Base-by-base conservation (phyloP, 1,139 yeast species). In the Candida albicans region DNA sequence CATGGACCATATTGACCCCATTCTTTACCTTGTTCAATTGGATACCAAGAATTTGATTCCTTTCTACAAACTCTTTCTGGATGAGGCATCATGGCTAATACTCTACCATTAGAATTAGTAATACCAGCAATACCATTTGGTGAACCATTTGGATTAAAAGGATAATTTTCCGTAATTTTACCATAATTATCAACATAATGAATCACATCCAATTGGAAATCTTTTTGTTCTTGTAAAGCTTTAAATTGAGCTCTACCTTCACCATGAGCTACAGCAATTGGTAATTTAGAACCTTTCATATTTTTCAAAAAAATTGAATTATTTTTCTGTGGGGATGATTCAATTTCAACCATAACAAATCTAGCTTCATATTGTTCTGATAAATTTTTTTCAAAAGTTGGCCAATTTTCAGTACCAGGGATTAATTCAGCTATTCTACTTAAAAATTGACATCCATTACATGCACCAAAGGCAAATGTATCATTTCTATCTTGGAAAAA, bases 81-180 rank as follows among this genome's bases (percentile, higher is more conserved):
- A 64, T 95, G 99, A 39, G 99, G 99, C 99, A 95, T 95, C 90
- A 95, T 82, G 2, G 98, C 98, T 58, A 95, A 74, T 4, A 95
- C 97, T 65, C 99, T 83, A 53, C 99, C 99, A 60, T 88, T 88
- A 45, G 87, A 87, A 41, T 93, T 82, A 51, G 87, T 77, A 49
- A 95, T 81, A 75, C 97, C 99, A 35, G 97, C 87, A 59, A 95
- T 87, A 68, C 96, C 98, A 43, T 79, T 79, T 39, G 95, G 89
- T 15, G 97, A 88, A 34, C 99, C 99, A 67, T 95, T 95, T 47
- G 99, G 99, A 73, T 93, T 93, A 72, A 76, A 87, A 52, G 99
- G 99, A 63, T 87, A 93, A 57, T 73, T 76, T 61, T 82, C 85
- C 33, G 99, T 87, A 34, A 77, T 77, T 47, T 81, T 75, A 50